Evolutionary conservation across 1,139 yeast genomes (phyloP), one percentile per base, ranked within the genome.

Genomic region (Komagataea norvegica): DNA sequence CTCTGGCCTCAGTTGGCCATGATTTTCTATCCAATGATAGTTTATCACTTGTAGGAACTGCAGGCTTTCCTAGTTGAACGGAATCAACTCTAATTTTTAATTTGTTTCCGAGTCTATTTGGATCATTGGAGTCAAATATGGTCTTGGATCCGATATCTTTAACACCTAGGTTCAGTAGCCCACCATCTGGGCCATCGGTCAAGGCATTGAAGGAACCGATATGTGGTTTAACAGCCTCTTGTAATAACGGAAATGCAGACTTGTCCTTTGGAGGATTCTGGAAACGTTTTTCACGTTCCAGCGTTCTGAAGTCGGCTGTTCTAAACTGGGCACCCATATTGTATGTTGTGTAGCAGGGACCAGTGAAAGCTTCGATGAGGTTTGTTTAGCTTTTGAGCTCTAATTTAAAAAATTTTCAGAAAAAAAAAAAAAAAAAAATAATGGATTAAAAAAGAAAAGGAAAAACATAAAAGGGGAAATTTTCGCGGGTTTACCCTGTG

Each of bases 121-220:
- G 48, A 41, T 79, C 85, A 46, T 72, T 77, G 27, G 87, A 77
- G 60, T 91, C 98, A 56, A 86, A 89, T 13, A 87, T 79, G 21
- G 88, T 79, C 56, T 81, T 85, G 46, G 76, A 62, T 9, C 98
- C 98, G 47, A 91, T 87, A 55, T 91, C 98, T 55, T 81, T 71
- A 32, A 84, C 95, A 2, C 85, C 97, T 38, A 82, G 65, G 59
- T 89, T 88, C 46, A 91, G 69, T 31, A 91, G 65, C 5, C 96
- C 96, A 25, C 91, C 94, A 37, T 70, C 77, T 21, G 80, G 77
- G 19, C 95, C 96, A 43, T 85, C 95, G 28, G 95, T 84, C 42
- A 91, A 70, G 11, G 96, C 97, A 68, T 91, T 83, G 70, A 91
- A 91, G 3, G 98, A 91, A 8, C 95, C 97, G 42, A 93, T 74